Base-by-base conservation (phyloP, 148 eudicot species). In the Heliosperma pusillum region DNA sequence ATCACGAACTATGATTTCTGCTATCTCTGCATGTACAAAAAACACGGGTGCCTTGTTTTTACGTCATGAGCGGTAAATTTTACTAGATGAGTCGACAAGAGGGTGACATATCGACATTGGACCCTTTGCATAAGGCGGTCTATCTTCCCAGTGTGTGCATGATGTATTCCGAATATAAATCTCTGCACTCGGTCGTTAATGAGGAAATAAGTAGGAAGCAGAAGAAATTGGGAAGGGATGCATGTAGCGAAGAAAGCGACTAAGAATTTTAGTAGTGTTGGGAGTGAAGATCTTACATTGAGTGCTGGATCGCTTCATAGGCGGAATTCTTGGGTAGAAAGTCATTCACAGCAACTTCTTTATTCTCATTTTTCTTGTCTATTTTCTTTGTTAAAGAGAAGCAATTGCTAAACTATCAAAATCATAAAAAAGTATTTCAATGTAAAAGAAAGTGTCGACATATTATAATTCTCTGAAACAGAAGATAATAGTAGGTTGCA, bases 321-420 rank as follows among this genome's bases (percentile, higher is more conserved):
- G 89, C 87, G 10, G 70, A 52, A 8, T 69, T 24, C 44, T 81
- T 56, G 13, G 87, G 86, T 10, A 84, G 79, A 76, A 87, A 87
- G 56, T 87, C 89, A 42, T 87, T 79, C 44, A 87, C 87, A 30
- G 84, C 84, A 64, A 84, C 87, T 73, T 85, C 88, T 52, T 83
- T 85, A 87, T 85, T 83, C 79, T 87, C 90, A 47, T 87, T 87
- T 82, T 87, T 87, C 85, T 87, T 87, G 84, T 87, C 91, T 83
- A 50, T 74, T 59, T 69, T 72, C 44, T 30, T 57, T 5, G 67
- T 73, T 81, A 33, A 65, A 61, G 72, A 22, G 20, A 68, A 68
- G 1, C 56, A 10, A 11, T 50, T 50, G n/a, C n/a, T n/a, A n/a
- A n/a, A n/a, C 45, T 50, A 50, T 17, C 55, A 17, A 50, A 13